Evolutionary conservation across 1,284 basidiomycete genomes (phyloP).

Genomic region (Salmacisia buchloeana): DNA sequence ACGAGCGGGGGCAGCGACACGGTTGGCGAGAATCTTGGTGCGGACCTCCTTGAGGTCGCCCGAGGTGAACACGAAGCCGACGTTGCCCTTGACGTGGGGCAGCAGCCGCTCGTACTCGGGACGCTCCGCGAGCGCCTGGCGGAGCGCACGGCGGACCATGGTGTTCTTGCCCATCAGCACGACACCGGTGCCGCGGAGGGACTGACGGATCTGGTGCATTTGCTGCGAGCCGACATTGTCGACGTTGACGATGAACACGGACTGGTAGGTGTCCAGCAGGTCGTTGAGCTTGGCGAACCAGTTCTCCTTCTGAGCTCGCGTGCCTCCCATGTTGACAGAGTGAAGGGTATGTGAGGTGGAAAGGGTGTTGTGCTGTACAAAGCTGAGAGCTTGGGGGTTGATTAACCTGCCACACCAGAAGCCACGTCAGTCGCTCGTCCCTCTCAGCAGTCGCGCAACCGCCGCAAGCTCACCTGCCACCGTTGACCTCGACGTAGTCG

Average conservation of each 20-base stretch:
- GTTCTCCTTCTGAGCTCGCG: conserved; percentile 79
- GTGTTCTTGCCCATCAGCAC: conserved; percentile 99
- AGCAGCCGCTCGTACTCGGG: conserved; percentile 95
- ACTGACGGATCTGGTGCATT: conserved; percentile 94
- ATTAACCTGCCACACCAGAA: background rate
- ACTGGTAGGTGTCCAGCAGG: conserved; percentile 81
- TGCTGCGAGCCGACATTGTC: conserved; percentile 99
- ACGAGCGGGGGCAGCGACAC: conserved; percentile 95
- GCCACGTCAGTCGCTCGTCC: background rate
- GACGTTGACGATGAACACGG: conserved; percentile 98
- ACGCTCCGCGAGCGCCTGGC: conserved; percentile 78
- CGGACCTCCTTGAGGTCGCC: conserved; percentile 91
- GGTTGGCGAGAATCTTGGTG: conserved; percentile 86
- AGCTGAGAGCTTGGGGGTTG: background rate
- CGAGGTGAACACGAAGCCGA: conserved; percentile 97
- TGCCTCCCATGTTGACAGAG: conserved; percentile 69
- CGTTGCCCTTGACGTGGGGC: conserved; percentile 92
- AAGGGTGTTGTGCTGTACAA: background rate
- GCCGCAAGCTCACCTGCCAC: background rate
- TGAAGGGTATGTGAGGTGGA: background rate
- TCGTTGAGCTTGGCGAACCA: conserved; percentile 95
- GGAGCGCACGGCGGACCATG: conserved; percentile 97
- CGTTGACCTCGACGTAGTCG: background rate
- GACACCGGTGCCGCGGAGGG: conserved; percentile 88
- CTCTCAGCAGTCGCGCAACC: no score